Evolutionary conservation across 1,139 yeast species (phyloP), one percentile per base, ranked within the genome.

Genomic region (Hansenula lynferdii): DNA sequence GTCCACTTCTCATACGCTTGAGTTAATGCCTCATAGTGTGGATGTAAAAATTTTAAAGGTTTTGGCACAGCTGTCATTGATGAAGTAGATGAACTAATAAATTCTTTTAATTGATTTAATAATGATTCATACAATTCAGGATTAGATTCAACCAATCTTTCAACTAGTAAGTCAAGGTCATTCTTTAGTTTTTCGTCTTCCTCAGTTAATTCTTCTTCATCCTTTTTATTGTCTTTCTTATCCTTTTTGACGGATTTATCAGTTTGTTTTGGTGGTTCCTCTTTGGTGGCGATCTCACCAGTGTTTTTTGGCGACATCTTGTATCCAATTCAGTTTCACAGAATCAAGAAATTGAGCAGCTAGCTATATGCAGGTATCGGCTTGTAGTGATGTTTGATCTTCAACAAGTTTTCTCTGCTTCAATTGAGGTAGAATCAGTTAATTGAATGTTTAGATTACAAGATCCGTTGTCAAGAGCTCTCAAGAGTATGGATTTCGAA

Each of bases 11-110:
- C 80, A 59, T 84, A 85, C 30, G 85, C 64, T 39, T 69, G 74
- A 33, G 78, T 75, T 55, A 92, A 70, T 23, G 71, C 58, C 16
- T 83, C 82, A 59, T 82, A 92, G 53, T 80, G 87, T 14, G 97
- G 96, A 55, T 96, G 80, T 51, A 94, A 72, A 60, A 94, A 94
- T 67, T 94, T 94, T 65, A 92, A 75, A 12, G 99, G 98, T 61
- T 92, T 94, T 34, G 99, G 99, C 34, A 94, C 98, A 2, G 99
- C 99, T 3, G 98, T 94, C 97, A 92, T 92, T 8, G 97, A 89
- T 25, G 97, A 86, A 5, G 98, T 92, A 14, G 97, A 85, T 38
- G 95, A 95, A 51, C 87, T 80, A 53, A 92, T 90, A 54, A 77
- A 78, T 38, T 74, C 76, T 58, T 87, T 89, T 60, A 94, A 72